These are phyloP conservation scores for Cadophora luteo-olivacea DNA, from an alignment of 2,329 filamentous ascomycete species.

Conservation along the genomic window DNA sequence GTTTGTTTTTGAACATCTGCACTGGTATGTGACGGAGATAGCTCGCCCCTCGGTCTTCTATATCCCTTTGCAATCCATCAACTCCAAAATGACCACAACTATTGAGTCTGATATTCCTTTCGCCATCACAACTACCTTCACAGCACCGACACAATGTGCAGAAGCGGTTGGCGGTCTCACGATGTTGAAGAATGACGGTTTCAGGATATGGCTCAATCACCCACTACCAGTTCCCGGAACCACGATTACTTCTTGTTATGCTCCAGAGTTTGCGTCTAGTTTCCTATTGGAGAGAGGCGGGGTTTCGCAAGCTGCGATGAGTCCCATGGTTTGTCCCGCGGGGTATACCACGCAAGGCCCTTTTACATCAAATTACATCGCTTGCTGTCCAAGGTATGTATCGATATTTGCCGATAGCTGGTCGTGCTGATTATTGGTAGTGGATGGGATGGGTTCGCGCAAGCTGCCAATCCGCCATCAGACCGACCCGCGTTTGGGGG, in stretches of 20 bases:
- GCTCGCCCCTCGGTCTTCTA: too few relatives aligned
- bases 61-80: too few relatives aligned
- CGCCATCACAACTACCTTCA: slow-evolving; percentile 27
- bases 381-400: slow-evolving; percentile 31
- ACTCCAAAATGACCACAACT: too few relatives aligned
- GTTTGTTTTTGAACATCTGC: not conserved
- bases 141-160: slow-evolving; percentile 28
- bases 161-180: slow-evolving; percentile 27
- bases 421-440: slow-evolving; percentile 6
- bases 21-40: too few relatives aligned
- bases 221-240: slow-evolving; percentile 28
- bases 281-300: slow-evolving; percentile 28
- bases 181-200: slow-evolving; percentile 20
- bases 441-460: slow-evolving; percentile 27
- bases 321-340: slow-evolving; percentile 26
- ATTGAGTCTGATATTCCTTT: slow-evolving; percentile 15
- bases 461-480: slow-evolving; percentile 22
- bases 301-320: slow-evolving; percentile 28
- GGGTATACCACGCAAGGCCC: slow-evolving; percentile 29
- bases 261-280: slow-evolving; percentile 25
- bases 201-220: not conserved
- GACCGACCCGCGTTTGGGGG: slow-evolving; percentile 31
- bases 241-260: slow-evolving; percentile 29
- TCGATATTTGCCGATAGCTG: not conserved
- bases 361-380: slow-evolving; percentile 32